Evolutionary conservation across 2,329 filamentous ascomycete species (phyloP), one percentile per base, ranked within the genome.

Genomic region (Exophiala oligosperma): DNA sequence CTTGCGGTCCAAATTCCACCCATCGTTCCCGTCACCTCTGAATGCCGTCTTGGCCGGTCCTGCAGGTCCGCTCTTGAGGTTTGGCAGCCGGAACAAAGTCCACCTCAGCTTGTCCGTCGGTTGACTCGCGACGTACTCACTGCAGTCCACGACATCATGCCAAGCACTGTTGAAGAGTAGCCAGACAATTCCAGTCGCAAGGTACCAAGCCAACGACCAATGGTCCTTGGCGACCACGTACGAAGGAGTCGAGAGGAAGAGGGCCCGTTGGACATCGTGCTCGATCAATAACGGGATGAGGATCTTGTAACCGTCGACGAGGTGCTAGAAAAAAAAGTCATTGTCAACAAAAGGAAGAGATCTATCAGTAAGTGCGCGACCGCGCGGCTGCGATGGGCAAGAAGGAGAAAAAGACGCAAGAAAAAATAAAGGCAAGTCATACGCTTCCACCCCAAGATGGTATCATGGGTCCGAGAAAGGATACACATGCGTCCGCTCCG

Each of bases 391-490:
- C 26, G 26, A 28, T 28, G 4, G 17, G 17, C 17, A 17, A 17
- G 17, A 17, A 17, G 17, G 17, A 17, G 17, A 17, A 17, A 17
- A 17, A 17, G 17, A 17, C 17, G 17, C 17, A 17, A 17, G 17
- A 17, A 17, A 17, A 17, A 17, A 17, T 17, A 17, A 17, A 17
- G 17, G 26, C 26, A 28, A 28, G 26, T 28, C 26, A 4, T 28
- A 28, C 26, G 26, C 26, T 28, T 28, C 26, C 26, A 7, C 26
- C 21, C 29, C 9, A 11, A 12, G 46, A 23, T n/a, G 55, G 35
- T 52, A 62, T 55, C 23, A 55, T 60, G 6, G 60, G 60, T 2
- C 60, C 60, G n/a, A 58, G 52, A 38, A 60, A 57, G 21, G 60
- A 60, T 8, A 62, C 54, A 41, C 57, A 56, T 2, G 49, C 41